phyloP scores from a whole-genome alignment of 805 yeast species.

The Candida sakaeoensis region DNA sequence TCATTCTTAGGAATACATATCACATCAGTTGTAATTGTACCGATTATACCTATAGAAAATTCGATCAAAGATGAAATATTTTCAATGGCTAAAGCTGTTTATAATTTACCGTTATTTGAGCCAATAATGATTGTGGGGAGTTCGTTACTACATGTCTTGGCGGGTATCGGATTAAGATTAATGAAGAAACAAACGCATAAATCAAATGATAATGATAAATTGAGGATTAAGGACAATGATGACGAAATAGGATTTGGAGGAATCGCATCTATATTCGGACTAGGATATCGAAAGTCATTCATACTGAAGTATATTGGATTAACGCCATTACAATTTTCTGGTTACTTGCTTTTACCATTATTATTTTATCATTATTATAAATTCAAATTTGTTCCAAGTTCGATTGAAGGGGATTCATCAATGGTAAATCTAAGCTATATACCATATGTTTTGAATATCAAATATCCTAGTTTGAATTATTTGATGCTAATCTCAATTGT shows the following conservation, averaged over 20 bases:
- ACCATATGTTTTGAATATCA: slow-evolving; percentile 27
- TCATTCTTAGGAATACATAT: slow-evolving; percentile 58
- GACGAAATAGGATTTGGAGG: slow-evolving; percentile 62
- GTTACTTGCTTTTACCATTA: slow-evolving; percentile 48
- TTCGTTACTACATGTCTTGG: slow-evolving; percentile 43
- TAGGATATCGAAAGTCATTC: slow-evolving; percentile 48
- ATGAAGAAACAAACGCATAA: slow-evolving; percentile 9
- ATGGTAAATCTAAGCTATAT: slow-evolving; percentile 51
- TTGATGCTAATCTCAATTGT: slow-evolving; percentile 21
- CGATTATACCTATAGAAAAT: slow-evolving; percentile 40
- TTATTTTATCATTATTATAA: slow-evolving; percentile 44
- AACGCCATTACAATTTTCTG: slow-evolving; percentile 55
- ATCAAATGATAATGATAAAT: slow-evolving; percentile 9
- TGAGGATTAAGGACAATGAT: slow-evolving; percentile 27
- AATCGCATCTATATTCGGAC: slow-evolving; percentile 49
- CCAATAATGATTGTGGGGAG: slow-evolving; percentile 44
- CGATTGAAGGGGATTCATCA: slow-evolving; percentile 63
- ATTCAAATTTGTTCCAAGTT: slow-evolving; percentile 48
- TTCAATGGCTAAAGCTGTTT: slow-evolving; percentile 57
- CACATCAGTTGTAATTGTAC: slow-evolving; percentile 50
- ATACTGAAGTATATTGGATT: slow-evolving; percentile 41
- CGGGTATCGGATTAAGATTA: slow-evolving; percentile 48
- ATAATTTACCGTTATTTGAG: slow-evolving; percentile 55
- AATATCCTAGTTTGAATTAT: slow-evolving; percentile 7
- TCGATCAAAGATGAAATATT: slow-evolving; percentile 50